These are phyloP conservation scores for Debaryomyces udenii DNA, from an alignment of 1,139 yeast genomes.

Conservation along the genomic window DNA sequence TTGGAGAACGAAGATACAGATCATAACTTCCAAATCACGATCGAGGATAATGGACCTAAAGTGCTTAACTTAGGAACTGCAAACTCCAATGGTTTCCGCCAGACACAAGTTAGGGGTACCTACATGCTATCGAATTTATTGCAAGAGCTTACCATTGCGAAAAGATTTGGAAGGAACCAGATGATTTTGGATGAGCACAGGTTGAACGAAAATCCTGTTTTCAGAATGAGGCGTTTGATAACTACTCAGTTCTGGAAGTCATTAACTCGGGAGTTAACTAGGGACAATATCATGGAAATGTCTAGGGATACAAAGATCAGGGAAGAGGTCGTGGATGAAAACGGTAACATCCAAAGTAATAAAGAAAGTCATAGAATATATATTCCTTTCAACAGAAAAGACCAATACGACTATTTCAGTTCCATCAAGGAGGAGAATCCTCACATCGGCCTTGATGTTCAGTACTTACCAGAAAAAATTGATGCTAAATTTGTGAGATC, in stretches of 20 bases:
- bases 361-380: constrained; percentile 71
- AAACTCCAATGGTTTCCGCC: constrained; percentile 78
- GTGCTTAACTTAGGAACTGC: constrained; percentile 81
- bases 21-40: constrained; percentile 81
- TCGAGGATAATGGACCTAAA: constrained; percentile 93
- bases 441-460: constrained; percentile 70
- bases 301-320: constrained; percentile 79
- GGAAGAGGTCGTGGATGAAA: constrained; percentile 50
- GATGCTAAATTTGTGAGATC: constrained; percentile 75
- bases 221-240: constrained; percentile 73
- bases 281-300: constrained; percentile 64
- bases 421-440: constrained; percentile 59
- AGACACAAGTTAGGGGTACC: constrained; percentile 80
- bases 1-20: constrained; percentile 86
- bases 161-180: constrained; percentile 74
- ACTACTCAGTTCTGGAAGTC: constrained; percentile 80
- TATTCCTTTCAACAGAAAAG: constrained; percentile 68
- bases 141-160: constrained; percentile 89
- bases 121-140: constrained; percentile 86
- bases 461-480: constrained; percentile 62
- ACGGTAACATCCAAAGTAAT: constrained; percentile 31
- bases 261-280: constrained; percentile 73
- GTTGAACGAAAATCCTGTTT: constrained; percentile 86
- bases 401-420: constrained; percentile 72
- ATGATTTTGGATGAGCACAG: constrained; percentile 82